Evolutionary conservation across 2,329 filamentous ascomycete genomes (phyloP).

Genomic region (Aspergillus uvarum): DNA sequence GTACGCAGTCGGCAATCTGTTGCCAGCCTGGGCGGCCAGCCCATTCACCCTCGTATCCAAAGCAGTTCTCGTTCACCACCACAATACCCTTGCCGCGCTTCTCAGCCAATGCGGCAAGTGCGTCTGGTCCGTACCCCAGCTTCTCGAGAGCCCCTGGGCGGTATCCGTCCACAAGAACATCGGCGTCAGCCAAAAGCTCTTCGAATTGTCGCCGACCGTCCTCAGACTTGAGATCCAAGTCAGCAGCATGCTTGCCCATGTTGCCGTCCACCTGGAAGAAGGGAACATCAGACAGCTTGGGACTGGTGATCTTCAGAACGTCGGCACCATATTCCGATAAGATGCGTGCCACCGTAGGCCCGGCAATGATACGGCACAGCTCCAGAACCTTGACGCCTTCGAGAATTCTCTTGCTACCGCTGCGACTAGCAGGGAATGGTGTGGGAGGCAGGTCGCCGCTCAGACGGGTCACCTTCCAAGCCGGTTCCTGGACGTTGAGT

Average conservation of each 20-base stretch:
- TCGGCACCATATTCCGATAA: constrained; percentile 71
- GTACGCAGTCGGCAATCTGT: constrained; percentile 67
- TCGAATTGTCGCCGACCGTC: constrained; percentile 59
- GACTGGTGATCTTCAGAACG: constrained; percentile 69
- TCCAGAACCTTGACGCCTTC: constrained; percentile 70
- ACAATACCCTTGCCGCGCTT: constrained; percentile 62
- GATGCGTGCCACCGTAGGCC: constrained; percentile 66
- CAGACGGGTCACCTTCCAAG: constrained; percentile 37
- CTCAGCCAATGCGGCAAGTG: constrained; percentile 54
- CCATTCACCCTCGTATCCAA: constrained; percentile 65
- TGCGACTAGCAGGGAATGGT: constrained; percentile 32
- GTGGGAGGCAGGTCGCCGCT: constrained; percentile 29
- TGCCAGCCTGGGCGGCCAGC: constrained; percentile 66
- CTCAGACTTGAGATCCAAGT: constrained; percentile 60
- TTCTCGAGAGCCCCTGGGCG: constrained; percentile 64
- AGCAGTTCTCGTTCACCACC: constrained; percentile 70
- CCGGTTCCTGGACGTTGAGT: constrained; percentile 36
- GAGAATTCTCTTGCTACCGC: constrained; percentile 33
- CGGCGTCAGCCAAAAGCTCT: constrained; percentile 59
- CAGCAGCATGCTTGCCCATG: constrained; percentile 66
- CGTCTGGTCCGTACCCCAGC: constrained; percentile 62
- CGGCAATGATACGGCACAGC: constrained; percentile 71
- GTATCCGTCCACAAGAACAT: constrained; percentile 69
- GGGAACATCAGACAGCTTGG: constrained; percentile 66
- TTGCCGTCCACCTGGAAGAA: constrained; percentile 74